phyloP scores from a whole-genome alignment of 164 flowering plant genomes.

The Litsea cubeba region DNA sequence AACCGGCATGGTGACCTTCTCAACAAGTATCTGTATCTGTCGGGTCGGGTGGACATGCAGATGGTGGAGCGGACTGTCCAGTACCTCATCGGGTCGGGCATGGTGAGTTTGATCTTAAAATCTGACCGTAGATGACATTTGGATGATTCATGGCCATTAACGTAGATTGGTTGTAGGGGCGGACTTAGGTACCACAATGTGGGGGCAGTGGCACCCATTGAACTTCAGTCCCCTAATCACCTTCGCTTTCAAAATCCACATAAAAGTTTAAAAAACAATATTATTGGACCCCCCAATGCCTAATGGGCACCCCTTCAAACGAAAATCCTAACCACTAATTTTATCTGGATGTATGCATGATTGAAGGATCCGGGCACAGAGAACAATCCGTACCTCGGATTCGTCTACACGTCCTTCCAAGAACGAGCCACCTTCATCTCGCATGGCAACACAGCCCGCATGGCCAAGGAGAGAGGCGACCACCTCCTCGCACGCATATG shows the following conservation, averaged over 20 bases:
- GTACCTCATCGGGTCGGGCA: slow-evolving; percentile 38
- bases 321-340: too few relatives aligned
- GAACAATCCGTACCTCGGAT: slow-evolving; percentile 36
- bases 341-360: not conserved
- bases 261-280: too few relatives aligned
- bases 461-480: slow-evolving; percentile 41
- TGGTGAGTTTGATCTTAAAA: slow-evolving; percentile 23
- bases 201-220: too few relatives aligned
- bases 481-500: slow-evolving; percentile 33
- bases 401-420: slow-evolving; percentile 43
- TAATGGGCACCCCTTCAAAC: too few relatives aligned
- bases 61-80: slow-evolving; percentile 35
- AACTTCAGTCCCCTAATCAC: too few relatives aligned
- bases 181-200: too few relatives aligned
- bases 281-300: too few relatives aligned
- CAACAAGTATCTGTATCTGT: slow-evolving; percentile 35
- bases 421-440: slow-evolving; percentile 43
- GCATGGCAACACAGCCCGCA: slow-evolving; percentile 27
- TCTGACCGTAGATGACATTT: too few relatives aligned
- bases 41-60: slow-evolving; percentile 43
- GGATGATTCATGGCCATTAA: too few relatives aligned
- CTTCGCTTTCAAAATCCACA: too few relatives aligned
- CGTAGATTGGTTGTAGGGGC: too few relatives aligned
- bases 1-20: slow-evolving; percentile 27
- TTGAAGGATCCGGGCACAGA: slow-evolving; percentile 29